phyloP scores from a whole-genome alignment of 148 eudicot species.

The Limonium bicolor region DNA sequence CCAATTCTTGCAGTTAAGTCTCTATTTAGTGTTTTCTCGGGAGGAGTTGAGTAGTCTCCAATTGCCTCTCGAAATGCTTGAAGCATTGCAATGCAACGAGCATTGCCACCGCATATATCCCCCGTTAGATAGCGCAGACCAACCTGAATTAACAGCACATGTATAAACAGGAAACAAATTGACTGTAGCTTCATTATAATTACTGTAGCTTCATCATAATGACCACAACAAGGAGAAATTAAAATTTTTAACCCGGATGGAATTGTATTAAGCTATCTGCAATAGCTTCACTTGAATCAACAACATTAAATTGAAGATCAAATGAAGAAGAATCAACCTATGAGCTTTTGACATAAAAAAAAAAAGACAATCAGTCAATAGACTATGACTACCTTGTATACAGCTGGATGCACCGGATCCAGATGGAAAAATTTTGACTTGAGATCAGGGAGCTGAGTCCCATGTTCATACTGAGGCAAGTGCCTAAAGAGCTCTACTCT shows the following conservation, averaged over 20 bases:
- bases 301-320: too few relatives aligned
- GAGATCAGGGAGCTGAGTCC: conserved; percentile 72
- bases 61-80: conserved; percentile 89
- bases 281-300: too few relatives aligned
- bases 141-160: conserved; percentile 41
- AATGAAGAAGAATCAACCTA: too few relatives aligned
- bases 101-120: conserved; percentile 85
- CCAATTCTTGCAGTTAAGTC: conserved; percentile 83
- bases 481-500: conserved; percentile 84
- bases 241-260: too few relatives aligned
- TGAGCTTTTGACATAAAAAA: too few relatives aligned
- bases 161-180: not conserved
- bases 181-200: too few relatives aligned
- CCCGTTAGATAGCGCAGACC: conserved; percentile 83
- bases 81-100: conserved; percentile 98
- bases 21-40: conserved; percentile 58
- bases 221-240: too few relatives aligned
- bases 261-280: too few relatives aligned
- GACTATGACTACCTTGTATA: conserved; percentile 97
- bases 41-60: conserved; percentile 73
- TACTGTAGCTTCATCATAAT: too few relatives aligned
- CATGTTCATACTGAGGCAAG: conserved; percentile 96
- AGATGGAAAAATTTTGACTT: conserved; percentile 78
- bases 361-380: too few relatives aligned
- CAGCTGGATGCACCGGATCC: conserved; percentile 89